These are phyloP conservation scores for Xylaria nigripes DNA, from an alignment of 495 filamentous ascomycete genomes.

Conservation along the genomic window DNA sequence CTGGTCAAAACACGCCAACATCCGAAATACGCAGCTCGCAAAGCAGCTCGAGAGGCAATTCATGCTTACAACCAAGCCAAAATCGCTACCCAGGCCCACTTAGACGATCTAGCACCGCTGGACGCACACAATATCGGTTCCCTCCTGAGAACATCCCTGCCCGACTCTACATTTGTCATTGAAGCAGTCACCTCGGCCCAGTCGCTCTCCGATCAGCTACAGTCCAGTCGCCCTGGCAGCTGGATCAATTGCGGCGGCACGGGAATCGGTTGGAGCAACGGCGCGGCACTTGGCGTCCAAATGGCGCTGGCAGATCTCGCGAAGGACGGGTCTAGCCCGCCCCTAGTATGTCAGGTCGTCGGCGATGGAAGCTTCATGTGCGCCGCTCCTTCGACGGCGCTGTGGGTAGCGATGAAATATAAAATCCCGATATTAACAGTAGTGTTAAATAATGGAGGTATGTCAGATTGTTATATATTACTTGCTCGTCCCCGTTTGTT, in stretches of 20 bases:
- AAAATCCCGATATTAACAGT: conserved; percentile 31
- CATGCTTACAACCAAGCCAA: conserved; percentile 11
- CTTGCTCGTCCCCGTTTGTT: background rate
- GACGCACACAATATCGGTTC: conserved; percentile 22
- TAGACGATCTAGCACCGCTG: conserved; percentile 8
- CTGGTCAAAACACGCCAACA: conserved; percentile 8
- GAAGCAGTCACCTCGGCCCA: conserved; percentile 28
- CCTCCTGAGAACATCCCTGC: conserved; percentile 16
- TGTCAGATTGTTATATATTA: conserved; percentile 2
- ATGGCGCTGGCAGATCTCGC: conserved; percentile 19
- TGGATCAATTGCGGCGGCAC: conserved; percentile 33
- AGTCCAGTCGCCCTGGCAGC: conserved; percentile 21
- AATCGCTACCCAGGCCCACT: conserved; percentile 14
- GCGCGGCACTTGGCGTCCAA: conserved; percentile 27
- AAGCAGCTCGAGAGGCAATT: conserved; percentile 3
- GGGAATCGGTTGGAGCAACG: conserved; percentile 34
- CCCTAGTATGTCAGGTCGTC: conserved; percentile 23
- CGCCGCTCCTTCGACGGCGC: conserved; percentile 21
- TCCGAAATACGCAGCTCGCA: conserved; percentile 12
- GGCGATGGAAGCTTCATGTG: conserved; percentile 33
- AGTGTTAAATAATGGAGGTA: conserved; percentile 33
- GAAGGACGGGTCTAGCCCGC: conserved; percentile 3
- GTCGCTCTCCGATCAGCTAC: conserved; percentile 27
- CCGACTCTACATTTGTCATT: conserved; percentile 25
- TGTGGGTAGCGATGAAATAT: conserved; percentile 29